phyloP scores from a whole-genome alignment of 768 basidiomycete genomes.

The Tremella fuciformis region DNA sequence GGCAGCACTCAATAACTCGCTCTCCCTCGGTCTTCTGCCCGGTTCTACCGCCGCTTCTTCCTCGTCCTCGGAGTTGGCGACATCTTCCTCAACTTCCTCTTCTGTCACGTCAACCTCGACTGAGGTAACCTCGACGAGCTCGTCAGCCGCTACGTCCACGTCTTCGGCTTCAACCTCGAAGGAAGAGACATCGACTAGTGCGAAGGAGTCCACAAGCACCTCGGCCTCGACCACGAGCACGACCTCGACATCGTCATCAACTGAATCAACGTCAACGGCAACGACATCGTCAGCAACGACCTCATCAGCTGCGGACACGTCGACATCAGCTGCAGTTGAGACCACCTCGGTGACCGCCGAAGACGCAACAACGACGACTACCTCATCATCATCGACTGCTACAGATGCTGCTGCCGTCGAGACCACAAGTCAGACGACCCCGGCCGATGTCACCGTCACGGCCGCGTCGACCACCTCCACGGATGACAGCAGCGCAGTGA shows the following conservation, averaged over 20 bases:
- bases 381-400: background rate
- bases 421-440: background rate
- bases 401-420: background rate
- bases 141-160: background rate
- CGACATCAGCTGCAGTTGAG: background rate
- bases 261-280: background rate
- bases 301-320: background rate
- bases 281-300: background rate
- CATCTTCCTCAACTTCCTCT: constrained; percentile 1
- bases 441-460: no score
- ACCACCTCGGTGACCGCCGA: background rate
- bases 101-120: constrained; percentile 5
- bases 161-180: constrained; percentile 3
- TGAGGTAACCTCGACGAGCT: background rate
- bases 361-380: background rate
- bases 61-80: background rate
- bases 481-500: background rate
- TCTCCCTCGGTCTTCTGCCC: background rate
- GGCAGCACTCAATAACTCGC: background rate
- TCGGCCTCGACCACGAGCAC: background rate
- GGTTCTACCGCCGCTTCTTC: background rate
- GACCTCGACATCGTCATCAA: constrained; percentile 1
- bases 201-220: background rate
- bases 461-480: background rate
- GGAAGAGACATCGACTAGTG: background rate